A percentile compares a stretch with the other conserved stretches of the same genome.
Evolutionary conservation across 306 rosid genomes (phyloP).

Genomic region (Castanea crenata): DNA sequence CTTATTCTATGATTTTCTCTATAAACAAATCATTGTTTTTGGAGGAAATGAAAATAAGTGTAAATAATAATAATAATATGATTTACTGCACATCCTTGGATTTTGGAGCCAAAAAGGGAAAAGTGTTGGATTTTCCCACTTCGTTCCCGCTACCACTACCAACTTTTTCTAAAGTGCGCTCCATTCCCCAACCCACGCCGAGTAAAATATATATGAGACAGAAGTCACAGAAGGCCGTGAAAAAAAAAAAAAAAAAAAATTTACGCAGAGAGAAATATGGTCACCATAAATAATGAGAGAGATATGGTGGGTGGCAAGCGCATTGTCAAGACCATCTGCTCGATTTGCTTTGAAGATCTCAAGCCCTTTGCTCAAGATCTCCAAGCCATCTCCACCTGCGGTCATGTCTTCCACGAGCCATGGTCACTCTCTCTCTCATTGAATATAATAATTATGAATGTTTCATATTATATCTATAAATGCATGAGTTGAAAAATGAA

Average conservation of each 20-base stretch:
- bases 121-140: no score
- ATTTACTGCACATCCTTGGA: no score
- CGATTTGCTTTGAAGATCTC: conserved; percentile 93
- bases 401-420: conserved; percentile 96
- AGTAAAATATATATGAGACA: no score
- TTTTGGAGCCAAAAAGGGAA: no score
- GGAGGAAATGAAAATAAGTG: no score
- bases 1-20: no score
- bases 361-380: conserved; percentile 76
- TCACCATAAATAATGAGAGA: neutral
- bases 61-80: no score
- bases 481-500: neutral
- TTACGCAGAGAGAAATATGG: neutral
- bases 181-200: no score
- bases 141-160: no score
- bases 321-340: conserved; percentile 62
- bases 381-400: conserved; percentile 74
- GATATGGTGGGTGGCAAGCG: conserved; percentile 43
- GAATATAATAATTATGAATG: neutral
- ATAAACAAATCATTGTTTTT: no score
- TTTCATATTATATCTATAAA: neutral
- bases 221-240: no score
- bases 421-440: conserved; percentile 43
- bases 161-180: no score
- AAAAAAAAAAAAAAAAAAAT: neutral